Percentiles rank a stretch among this genome's conserved stretches.
Evolutionary conservation across 148 eudicot species (phyloP).

Genomic region (Nyssa sinensis): DNA sequence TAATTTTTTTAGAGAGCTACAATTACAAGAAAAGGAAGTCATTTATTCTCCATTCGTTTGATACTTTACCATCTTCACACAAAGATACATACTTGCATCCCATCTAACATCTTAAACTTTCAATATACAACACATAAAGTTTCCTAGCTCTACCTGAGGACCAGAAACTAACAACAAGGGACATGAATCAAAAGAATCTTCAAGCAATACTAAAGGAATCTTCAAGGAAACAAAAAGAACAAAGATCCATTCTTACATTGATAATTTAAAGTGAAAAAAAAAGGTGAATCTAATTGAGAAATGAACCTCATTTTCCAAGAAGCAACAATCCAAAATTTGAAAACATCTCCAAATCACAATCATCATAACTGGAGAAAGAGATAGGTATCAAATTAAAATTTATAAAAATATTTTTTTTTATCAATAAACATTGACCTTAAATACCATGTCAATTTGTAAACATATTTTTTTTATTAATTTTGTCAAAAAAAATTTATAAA

Average conservation of each 20-base stretch:
- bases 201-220: background rate
- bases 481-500: too few relatives aligned
- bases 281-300: background rate
- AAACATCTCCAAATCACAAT: background rate
- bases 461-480: too few relatives aligned
- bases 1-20: background rate
- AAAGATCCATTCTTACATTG: background rate
- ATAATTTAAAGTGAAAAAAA: background rate
- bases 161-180: background rate
- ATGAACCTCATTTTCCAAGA: too few relatives aligned
- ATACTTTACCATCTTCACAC: background rate
- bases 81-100: background rate
- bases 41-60: background rate
- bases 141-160: background rate
- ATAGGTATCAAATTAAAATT: too few relatives aligned
- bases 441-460: too few relatives aligned
- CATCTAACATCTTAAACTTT: background rate
- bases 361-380: too few relatives aligned
- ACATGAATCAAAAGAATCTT: background rate
- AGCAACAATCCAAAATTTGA: constrained; percentile 2
- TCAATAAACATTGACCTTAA: too few relatives aligned
- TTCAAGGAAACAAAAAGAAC: too few relatives aligned
- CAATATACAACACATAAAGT: background rate
- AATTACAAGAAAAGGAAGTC: constrained; percentile 3
- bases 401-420: too few relatives aligned